Evolutionary conservation across 768 basidiomycete species (phyloP).

Genomic region (Agrocybe praecox): DNA sequence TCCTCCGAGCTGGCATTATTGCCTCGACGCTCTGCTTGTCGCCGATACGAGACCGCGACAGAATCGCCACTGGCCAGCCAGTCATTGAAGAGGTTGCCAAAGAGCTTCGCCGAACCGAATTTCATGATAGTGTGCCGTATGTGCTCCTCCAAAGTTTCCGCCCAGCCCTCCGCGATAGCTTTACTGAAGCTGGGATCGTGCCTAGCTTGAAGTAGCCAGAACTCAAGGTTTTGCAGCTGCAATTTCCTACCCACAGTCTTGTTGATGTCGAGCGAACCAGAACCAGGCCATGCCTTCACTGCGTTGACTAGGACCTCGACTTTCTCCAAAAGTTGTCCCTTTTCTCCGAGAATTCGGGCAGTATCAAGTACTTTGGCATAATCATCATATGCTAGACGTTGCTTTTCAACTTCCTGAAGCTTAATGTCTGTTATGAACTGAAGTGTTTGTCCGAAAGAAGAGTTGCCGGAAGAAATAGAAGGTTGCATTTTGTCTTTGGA

Average conservation of each 20-base stretch:
- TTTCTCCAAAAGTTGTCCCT: slow-evolving; percentile 25
- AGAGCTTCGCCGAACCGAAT: slow-evolving; percentile 43
- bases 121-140: slow-evolving; percentile 35
- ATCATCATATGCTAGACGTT: slow-evolving; percentile 34
- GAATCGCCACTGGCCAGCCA: slow-evolving; percentile 47
- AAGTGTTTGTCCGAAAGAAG: slow-evolving; percentile 39
- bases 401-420: slow-evolving; percentile 45
- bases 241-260: slow-evolving; percentile 23
- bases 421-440: slow-evolving; percentile 49
- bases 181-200: slow-evolving; percentile 40
- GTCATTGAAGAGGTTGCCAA: slow-evolving; percentile 44
- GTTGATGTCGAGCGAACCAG: slow-evolving; percentile 23
- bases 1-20: slow-evolving; percentile 11
- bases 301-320: slow-evolving; percentile 37
- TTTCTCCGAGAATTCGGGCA: slow-evolving; percentile 22
- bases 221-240: slow-evolving; percentile 23
- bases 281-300: slow-evolving; percentile 37
- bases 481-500: too few relatives aligned
- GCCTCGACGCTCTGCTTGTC: slow-evolving; percentile 2
- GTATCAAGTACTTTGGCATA: slow-evolving; percentile 35
- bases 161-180: slow-evolving; percentile 38
- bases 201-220: slow-evolving; percentile 42
- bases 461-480: slow-evolving; percentile 8
- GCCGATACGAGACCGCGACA: slow-evolving; percentile 25
- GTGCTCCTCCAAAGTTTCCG: slow-evolving; percentile 37